These are phyloP conservation scores for Colletotrichum noveboracense DNA, from an alignment of 2,329 filamentous ascomycete species.

Conservation along the genomic window DNA sequence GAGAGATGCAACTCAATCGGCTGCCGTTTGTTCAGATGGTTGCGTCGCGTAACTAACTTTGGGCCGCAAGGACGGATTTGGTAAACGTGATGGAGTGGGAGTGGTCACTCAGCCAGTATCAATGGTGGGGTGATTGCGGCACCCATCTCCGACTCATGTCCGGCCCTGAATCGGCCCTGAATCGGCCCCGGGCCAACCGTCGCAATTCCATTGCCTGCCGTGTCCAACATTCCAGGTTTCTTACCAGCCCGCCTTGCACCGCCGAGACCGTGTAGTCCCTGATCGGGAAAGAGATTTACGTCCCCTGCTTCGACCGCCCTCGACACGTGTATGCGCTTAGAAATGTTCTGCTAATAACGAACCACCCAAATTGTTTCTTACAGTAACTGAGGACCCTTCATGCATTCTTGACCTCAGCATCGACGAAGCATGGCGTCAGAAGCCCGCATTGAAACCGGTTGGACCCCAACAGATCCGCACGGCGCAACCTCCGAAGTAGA, in stretches of 20 bases:
- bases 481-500: neutral
- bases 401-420: neutral
- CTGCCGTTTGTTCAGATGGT: neutral
- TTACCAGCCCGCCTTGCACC: neutral
- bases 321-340: slow-evolving; percentile 4
- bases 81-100: neutral
- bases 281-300: slow-evolving; percentile 12
- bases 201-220: slow-evolving; percentile 7
- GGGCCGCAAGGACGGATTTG: neutral
- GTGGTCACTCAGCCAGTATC: neutral
- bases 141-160: slow-evolving; percentile 9
- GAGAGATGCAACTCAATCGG: neutral
- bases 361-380: neutral
- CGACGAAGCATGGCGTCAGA: neutral
- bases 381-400: neutral
- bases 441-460: neutral
- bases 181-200: slow-evolving; percentile 3
- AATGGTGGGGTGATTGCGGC: neutral
- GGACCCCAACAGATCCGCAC: neutral
- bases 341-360: neutral
- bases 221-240: slow-evolving; percentile 4
- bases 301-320: neutral
- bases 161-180: neutral
- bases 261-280: neutral
- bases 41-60: neutral